Conservation (phyloP, 2,329 filamentous ascomycete genomes). For the Phoma sp. region DNA sequence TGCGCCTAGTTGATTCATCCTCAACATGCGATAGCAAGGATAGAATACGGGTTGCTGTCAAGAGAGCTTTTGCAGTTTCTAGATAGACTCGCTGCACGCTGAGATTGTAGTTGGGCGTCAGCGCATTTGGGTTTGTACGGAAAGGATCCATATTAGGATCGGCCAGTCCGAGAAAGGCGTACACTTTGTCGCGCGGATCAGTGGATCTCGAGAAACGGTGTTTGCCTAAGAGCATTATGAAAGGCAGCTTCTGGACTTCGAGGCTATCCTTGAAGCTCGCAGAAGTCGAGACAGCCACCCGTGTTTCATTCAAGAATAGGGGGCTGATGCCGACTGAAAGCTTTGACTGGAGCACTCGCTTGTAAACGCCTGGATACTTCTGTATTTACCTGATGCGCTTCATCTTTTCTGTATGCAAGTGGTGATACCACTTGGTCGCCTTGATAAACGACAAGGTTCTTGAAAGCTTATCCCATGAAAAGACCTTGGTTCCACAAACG, state of each 20-base stretch:
- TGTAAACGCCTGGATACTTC: slow-evolving; percentile 31
- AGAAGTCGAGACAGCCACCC: slow-evolving; percentile 15
- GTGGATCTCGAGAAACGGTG: slow-evolving; percentile 34
- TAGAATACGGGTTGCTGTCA: slow-evolving; percentile 26
- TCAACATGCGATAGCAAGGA: slow-evolving; percentile 34
- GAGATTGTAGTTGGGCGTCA: slow-evolving; percentile 31
- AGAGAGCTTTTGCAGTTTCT: slow-evolving; percentile 21
- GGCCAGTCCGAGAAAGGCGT: slow-evolving; percentile 36
- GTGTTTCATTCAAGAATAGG: slow-evolving; percentile 32
- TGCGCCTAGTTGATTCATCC: slow-evolving; percentile 25
- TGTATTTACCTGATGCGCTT: slow-evolving; percentile 23
- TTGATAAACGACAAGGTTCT: slow-evolving; percentile 33
- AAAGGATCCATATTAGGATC: slow-evolving; percentile 27
- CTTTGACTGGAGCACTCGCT: slow-evolving; percentile 18
- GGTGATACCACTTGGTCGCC: slow-evolving; percentile 34
- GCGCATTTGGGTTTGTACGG: slow-evolving; percentile 19
- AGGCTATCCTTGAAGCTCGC: not conserved
- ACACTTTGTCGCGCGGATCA: slow-evolving; percentile 40
- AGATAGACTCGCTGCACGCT: slow-evolving; percentile 31
- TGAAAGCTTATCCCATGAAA: slow-evolving; percentile 31
- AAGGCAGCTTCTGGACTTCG: slow-evolving; percentile 17
- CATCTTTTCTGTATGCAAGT: slow-evolving; percentile 35
- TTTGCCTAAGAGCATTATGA: slow-evolving; percentile 28
- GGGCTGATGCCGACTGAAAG: slow-evolving; percentile 26
- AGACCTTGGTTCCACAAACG: slow-evolving; percentile 27